These are phyloP conservation scores for Inga oerstediana DNA, from an alignment of 306 rosid species.

Conservation along the genomic window DNA sequence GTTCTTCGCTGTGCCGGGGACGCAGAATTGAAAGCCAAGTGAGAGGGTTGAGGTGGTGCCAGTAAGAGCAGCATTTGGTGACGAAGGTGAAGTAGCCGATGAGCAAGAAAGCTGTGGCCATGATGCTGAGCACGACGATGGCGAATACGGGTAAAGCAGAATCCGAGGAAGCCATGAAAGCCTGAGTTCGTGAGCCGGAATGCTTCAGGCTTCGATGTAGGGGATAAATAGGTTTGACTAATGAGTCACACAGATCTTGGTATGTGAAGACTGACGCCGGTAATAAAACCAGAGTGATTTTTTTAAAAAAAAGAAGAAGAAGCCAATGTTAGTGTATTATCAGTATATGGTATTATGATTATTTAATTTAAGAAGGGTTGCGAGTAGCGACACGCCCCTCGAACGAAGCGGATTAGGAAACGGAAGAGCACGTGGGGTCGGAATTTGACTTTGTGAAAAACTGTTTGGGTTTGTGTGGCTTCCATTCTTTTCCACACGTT, in stretches of 20 bases:
- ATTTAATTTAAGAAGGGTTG: background rate
- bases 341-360: background rate
- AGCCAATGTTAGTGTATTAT: background rate
- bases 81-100: conserved; percentile 57
- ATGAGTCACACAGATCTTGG: conserved; percentile 1
- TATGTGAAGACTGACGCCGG: background rate
- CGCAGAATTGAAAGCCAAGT: conserved; percentile 49
- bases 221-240: conserved; percentile 34
- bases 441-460: conserved; percentile 25
- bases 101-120: conserved; percentile 57
- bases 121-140: conserved; percentile 50
- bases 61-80: conserved; percentile 57
- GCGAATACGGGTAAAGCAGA: conserved; percentile 57
- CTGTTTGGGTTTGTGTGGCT: background rate
- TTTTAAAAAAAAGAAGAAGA: accelerated
- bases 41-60: conserved; percentile 46
- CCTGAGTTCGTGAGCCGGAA: conserved; percentile 30
- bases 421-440: conserved; percentile 33
- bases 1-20: conserved; percentile 50
- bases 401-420: conserved; percentile 28
- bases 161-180: conserved; percentile 52
- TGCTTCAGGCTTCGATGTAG: conserved; percentile 21
- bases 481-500: background rate
- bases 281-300: background rate
- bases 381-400: background rate